Evolutionary conservation across 305 asterid genomes (phyloP).

Genomic region (Andrographis paniculata): DNA sequence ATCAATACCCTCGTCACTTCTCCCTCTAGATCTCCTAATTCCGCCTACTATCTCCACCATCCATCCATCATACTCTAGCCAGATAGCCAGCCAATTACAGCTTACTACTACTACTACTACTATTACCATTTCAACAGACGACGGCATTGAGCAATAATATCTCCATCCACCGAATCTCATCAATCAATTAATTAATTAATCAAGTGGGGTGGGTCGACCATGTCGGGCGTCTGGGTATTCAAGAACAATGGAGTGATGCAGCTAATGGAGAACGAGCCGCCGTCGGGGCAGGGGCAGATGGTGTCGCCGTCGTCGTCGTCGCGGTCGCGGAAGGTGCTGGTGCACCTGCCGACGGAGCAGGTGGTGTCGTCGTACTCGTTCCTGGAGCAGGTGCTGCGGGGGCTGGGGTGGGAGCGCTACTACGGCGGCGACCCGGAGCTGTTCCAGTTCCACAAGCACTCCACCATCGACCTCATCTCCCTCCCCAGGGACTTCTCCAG

Average conservation of each 20-base stretch:
- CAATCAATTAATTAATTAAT: too few species aligned
- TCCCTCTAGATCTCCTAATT: too few species aligned
- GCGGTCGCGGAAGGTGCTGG: constrained; percentile 33
- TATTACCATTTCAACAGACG: too few species aligned
- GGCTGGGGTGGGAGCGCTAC: constrained; percentile 82
- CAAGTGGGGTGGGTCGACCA: too few species aligned
- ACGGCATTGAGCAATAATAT: too few species aligned
- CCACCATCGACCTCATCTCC: constrained; percentile 78
- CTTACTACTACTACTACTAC: too few species aligned
- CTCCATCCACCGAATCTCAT: too few species aligned
- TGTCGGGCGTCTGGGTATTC: constrained; percentile 96
- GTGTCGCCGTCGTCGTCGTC: background rate
- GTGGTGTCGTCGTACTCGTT: constrained; percentile 49
- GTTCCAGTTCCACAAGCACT: constrained; percentile 63
- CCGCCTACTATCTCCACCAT: too few species aligned
- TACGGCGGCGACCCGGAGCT: constrained; percentile 62
- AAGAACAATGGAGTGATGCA: constrained; percentile 72
- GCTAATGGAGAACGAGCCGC: constrained; percentile 55
- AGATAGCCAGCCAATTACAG: too few species aligned
- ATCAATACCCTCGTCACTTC: too few species aligned
- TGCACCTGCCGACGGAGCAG: constrained; percentile 60
- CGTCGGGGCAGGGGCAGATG: constrained; percentile 18
- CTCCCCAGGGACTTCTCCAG: constrained; percentile 61
- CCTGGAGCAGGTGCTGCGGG: constrained; percentile 50
- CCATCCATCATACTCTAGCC: too few species aligned